A percentile compares a stretch with the other conserved stretches of the same genome.
Conservation (phyloP, 768 basidiomycete species). For the Lyophyllum decastes region DNA sequence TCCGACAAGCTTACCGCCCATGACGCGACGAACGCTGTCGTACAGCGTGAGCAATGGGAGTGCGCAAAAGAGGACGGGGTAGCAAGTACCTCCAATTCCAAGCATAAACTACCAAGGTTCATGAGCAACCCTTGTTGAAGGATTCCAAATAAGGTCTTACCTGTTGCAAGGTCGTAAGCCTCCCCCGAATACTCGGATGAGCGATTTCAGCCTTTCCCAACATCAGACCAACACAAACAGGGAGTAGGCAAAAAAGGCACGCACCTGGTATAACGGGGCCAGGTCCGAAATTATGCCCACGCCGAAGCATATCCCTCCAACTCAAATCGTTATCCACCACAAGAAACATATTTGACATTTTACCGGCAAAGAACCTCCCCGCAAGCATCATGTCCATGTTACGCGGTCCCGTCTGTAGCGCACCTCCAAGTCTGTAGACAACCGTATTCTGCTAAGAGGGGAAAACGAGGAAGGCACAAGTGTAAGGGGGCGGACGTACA, state of each 20-base stretch:
- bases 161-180: constrained; percentile 54
- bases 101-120: constrained; percentile 43
- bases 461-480: too few species aligned
- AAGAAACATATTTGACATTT: too few species aligned
- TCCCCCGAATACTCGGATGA: constrained; percentile 55
- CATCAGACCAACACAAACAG: background rate
- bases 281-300: constrained; percentile 52
- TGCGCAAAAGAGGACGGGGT: background rate
- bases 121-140: background rate
- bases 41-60: constrained; percentile 7
- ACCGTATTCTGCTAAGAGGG: too few species aligned
- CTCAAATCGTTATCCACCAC: too few species aligned
- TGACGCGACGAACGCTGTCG: constrained; percentile 48
- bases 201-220: constrained; percentile 49
- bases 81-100: constrained; percentile 46
- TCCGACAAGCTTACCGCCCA: constrained; percentile 35
- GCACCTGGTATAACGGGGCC: constrained; percentile 54
- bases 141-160: constrained; percentile 13
- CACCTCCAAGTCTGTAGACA: constrained; percentile 46
- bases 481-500: too few species aligned
- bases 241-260: background rate
- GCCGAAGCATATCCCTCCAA: constrained; percentile 31
- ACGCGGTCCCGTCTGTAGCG: constrained; percentile 45
- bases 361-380: constrained; percentile 54
- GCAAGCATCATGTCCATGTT: constrained; percentile 50